A percentile compares a stretch with the other conserved stretches of the same genome.
phyloP scores from a whole-genome alignment of 176 grass and related monocot species.

The Triticum dicoccoides region DNA sequence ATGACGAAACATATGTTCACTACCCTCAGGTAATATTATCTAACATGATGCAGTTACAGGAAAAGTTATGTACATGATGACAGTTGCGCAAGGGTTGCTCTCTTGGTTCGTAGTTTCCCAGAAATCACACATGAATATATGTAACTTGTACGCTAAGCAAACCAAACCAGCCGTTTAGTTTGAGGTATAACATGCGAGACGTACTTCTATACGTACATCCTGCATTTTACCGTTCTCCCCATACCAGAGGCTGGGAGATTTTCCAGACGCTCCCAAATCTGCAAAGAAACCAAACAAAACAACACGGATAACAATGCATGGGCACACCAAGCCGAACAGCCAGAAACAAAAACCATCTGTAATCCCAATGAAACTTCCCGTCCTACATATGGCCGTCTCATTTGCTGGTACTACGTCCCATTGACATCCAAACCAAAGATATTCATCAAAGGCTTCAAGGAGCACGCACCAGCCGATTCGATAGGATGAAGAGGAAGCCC shows the following conservation, averaged over 20 bases:
- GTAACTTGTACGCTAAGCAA: not conserved
- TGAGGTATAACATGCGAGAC: not conserved
- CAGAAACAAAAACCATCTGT: slow-evolving; percentile 24
- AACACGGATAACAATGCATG: slow-evolving; percentile 1
- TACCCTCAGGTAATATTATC: too few relatives aligned
- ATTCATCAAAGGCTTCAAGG: not conserved
- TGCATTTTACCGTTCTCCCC: not conserved
- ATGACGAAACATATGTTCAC: too few relatives aligned
- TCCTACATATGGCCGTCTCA: slow-evolving; percentile 20
- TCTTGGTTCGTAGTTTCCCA: not conserved
- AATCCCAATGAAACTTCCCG: slow-evolving; percentile 31
- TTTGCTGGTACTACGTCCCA: not conserved
- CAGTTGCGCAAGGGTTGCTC: too few relatives aligned
- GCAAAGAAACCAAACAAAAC: slow-evolving; percentile 22
- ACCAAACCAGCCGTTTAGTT: not conserved
- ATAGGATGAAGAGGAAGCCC: slow-evolving; percentile 22
- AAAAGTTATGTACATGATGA: too few relatives aligned
- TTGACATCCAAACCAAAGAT: not conserved
- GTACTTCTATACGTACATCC: not conserved
- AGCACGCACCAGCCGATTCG: not conserved
- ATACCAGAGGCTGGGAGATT: not conserved
- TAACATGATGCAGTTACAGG: too few relatives aligned
- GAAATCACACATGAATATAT: not conserved
- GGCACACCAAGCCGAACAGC: not conserved
- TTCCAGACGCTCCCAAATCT: not conserved